These are phyloP conservation scores for Saturnispora saitoi DNA, from an alignment of 805 yeast species.

Conservation along the genomic window DNA sequence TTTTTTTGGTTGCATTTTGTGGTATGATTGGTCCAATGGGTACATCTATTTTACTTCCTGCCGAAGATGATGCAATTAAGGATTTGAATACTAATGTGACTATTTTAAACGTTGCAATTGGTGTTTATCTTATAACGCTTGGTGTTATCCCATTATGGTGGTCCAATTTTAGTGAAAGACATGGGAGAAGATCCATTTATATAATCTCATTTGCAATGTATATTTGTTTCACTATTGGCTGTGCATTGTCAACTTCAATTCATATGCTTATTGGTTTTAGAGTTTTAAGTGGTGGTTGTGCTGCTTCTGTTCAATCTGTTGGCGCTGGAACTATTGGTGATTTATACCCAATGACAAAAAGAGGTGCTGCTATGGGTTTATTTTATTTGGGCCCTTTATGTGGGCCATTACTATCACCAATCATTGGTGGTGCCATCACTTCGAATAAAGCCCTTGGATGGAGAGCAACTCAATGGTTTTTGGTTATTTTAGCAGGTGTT, in stretches of 20 bases:
- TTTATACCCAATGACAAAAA: slow-evolving; percentile 51
- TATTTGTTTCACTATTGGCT: slow-evolving; percentile 61
- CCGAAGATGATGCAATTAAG: slow-evolving; percentile 48
- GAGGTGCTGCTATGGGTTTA: slow-evolving; percentile 75
- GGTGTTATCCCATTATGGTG: slow-evolving; percentile 87
- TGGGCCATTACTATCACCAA: slow-evolving; percentile 76
- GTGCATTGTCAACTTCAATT: slow-evolving; percentile 56
- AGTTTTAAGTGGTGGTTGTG: slow-evolving; percentile 67
- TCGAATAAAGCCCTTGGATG: slow-evolving; percentile 57
- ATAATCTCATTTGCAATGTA: slow-evolving; percentile 56
- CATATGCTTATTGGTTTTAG: slow-evolving; percentile 59
- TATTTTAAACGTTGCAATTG: slow-evolving; percentile 69
- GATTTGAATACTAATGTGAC: slow-evolving; percentile 49
- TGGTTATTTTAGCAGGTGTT: slow-evolving; percentile 57
- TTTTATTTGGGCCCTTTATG: slow-evolving; percentile 74
- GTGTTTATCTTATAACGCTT: slow-evolving; percentile 61
- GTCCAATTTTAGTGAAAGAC: slow-evolving; percentile 68
- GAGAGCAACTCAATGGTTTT: slow-evolving; percentile 84
- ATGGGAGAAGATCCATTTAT: slow-evolving; percentile 71
- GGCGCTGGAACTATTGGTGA: slow-evolving; percentile 88
- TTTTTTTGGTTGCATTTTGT: slow-evolving; percentile 60
- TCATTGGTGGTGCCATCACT: slow-evolving; percentile 68
- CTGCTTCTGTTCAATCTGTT: slow-evolving; percentile 80
- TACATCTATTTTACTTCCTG: slow-evolving; percentile 74
- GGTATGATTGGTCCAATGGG: slow-evolving; percentile 87